Base-by-base conservation (phyloP, 192 early-diverging fungal species). In the Obelidium mucronatum region DNA sequence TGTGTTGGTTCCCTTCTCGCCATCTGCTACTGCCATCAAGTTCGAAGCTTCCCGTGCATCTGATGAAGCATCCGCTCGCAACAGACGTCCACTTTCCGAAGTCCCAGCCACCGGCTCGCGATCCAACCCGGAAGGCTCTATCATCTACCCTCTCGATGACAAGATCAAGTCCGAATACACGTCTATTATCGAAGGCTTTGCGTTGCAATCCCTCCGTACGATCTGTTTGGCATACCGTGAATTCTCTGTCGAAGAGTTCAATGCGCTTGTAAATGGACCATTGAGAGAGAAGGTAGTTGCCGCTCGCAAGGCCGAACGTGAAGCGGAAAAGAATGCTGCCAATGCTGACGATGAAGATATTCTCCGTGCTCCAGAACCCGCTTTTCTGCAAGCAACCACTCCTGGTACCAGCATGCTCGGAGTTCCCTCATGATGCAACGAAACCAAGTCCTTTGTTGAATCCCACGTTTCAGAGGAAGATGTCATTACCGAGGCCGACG, bases 111-210 rank as follows among this genome's bases (percentile, higher is more conserved):
- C n/a, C n/a, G n/a, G n/a, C 17, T 68, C 75, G 19, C 24, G 40
- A 40, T 69, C 63, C 19, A 76, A 76, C 63, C 75, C 75, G 33
- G 13, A 34, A 0, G 60, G 22, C 13, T 40, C 48, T 39, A 22
- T 67, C 8, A 54, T 68, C 8, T 67, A 69, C 65, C 75, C 63
- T n/a, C 28, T 67, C 3, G 65, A 68, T 30, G 1, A 26, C 37
- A 64, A 65, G 48, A 33, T 66, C 13, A 42, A 26, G n/a, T n/a
- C 28, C 31, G 74, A 74, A 15, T 74, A 76, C 36, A 67, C 77
- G n/a, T 67, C 82, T 15, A 83, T 89, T 31, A 94, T 96, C 30
- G 80, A 89, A 40, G 78, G 72, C 24, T 97, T 91, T 79, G 94
- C 95, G n/a, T 81, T 84, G 22, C 85, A 91, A 48, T 90, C 93